A percentile compares a stretch with the other conserved stretches of the same genome.
phyloP scores from a whole-genome alignment of 2,329 filamentous ascomycete genomes.

The Fusarium tuaranense region DNA sequence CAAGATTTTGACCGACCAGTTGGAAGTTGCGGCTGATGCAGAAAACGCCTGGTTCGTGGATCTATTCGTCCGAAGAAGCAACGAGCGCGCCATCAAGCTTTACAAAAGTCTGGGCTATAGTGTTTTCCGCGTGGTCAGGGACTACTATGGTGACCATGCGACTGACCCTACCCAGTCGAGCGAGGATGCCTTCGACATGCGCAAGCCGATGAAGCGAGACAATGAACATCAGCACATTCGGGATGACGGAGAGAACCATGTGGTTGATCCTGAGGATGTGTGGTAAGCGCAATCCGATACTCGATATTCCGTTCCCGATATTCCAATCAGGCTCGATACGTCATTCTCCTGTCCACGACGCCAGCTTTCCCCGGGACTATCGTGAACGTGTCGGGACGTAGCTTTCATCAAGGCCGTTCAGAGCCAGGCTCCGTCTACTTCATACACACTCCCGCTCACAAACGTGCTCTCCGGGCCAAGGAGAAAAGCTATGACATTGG shows the following conservation, averaged over 20 bases:
- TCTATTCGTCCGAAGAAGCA: conserved; percentile 90
- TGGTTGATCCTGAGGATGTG: conserved; percentile 86
- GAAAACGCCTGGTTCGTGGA: conserved; percentile 95
- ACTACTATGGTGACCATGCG: conserved; percentile 92
- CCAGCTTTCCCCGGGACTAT: neutral
- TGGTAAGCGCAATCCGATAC: conserved; percentile 64
- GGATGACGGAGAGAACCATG: conserved; percentile 81
- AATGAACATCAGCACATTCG: conserved; percentile 80
- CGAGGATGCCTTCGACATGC: conserved; percentile 97
- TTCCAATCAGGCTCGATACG: conserved; percentile 57
- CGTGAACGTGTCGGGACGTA: neutral
- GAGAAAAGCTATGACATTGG: conserved; percentile 50
- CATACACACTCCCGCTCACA: conserved; percentile 55
- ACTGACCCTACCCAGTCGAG: conserved; percentile 70
- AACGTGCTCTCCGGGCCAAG: conserved; percentile 51
- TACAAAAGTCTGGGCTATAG: conserved; percentile 94
- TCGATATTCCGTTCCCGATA: conserved; percentile 1
- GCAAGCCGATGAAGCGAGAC: conserved; percentile 89
- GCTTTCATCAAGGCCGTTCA: conserved; percentile 25
- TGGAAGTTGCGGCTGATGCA: conserved; percentile 85
- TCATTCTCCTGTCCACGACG: neutral
- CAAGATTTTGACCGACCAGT: conserved; percentile 80
- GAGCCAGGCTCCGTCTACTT: conserved; percentile 59
- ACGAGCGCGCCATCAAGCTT: conserved; percentile 86
- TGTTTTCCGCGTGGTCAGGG: conserved; percentile 87